phyloP scores from a whole-genome alignment of 768 basidiomycete species.

The Boletus subparvulus region DNA sequence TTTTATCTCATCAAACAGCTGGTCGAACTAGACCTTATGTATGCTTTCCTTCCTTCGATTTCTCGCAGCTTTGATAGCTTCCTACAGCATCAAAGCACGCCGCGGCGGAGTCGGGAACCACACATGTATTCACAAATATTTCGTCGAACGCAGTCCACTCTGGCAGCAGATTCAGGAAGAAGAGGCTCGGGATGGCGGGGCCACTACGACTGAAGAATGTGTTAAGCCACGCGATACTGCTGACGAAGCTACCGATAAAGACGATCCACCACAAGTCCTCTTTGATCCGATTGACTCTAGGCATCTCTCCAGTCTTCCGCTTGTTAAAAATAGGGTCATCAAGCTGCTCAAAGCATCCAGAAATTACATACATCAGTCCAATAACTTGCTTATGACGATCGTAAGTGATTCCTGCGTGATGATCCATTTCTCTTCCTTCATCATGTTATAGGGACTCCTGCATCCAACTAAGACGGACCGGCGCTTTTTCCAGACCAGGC shows the following conservation, averaged over 20 bases:
- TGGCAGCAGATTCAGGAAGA: conserved; percentile 79
- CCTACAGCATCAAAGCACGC: conserved; percentile 66
- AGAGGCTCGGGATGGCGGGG: conserved; percentile 45
- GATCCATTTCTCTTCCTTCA: conserved; percentile 2
- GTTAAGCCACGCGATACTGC: conserved; percentile 10
- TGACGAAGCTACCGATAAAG: conserved; percentile 23
- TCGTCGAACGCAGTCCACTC: conserved; percentile 70
- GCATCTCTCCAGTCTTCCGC: conserved; percentile 70
- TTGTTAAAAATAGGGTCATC: conserved; percentile 69
- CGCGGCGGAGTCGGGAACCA: conserved; percentile 75
- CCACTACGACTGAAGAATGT: conserved; percentile 9
- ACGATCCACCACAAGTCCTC: conserved; percentile 34
- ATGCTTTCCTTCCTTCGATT: conserved; percentile 27
- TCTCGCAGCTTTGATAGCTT: neutral
- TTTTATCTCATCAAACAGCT: conserved; percentile 83
- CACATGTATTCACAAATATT: conserved; percentile 80
- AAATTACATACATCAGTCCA: conserved; percentile 68
- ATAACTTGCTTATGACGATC: conserved; percentile 74
- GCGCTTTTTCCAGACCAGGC: conserved; percentile 76
- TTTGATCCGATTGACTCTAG: conserved; percentile 78
- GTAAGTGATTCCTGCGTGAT: conserved; percentile 42
- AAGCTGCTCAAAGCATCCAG: conserved; percentile 70
- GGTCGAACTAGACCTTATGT: conserved; percentile 72
- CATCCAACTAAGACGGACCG: conserved; percentile 76
- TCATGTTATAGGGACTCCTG: conserved; percentile 58